Evolutionary conservation across 176 grass and related monocot species (phyloP).

Genomic region (Microstegium vimineum): DNA sequence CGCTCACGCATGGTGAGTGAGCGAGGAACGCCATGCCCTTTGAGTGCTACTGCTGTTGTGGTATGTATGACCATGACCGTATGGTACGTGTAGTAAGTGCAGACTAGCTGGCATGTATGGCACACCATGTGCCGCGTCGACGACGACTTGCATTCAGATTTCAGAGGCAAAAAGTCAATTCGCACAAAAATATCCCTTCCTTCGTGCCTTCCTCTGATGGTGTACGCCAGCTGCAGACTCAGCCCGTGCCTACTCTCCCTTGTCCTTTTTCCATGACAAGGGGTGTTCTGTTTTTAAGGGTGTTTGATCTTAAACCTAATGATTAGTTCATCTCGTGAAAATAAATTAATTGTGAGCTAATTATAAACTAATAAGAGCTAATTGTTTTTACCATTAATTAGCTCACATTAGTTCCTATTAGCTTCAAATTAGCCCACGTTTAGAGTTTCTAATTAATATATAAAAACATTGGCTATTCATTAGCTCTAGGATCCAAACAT

Average conservation of each 20-base stretch:
- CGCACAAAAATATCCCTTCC: neutral
- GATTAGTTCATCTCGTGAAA: no score
- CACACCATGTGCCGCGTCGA: neutral
- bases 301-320: no score
- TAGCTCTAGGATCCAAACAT: no score
- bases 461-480: no score
- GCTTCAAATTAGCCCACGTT: no score
- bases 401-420: no score
- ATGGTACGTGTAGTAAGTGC: neutral
- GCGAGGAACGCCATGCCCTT: neutral
- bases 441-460: no score
- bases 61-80: neutral
- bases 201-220: neutral
- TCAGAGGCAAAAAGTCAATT: neutral
- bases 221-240: neutral
- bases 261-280: neutral
- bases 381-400: no score
- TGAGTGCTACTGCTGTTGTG: neutral
- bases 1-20: neutral
- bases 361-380: no score
- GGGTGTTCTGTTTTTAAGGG: no score
- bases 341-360: no score
- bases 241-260: neutral
- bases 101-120: neutral
- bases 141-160: neutral